These are phyloP conservation scores for Taiozyma sp. DNA, from an alignment of 1,139 yeast species.

Conservation along the genomic window DNA sequence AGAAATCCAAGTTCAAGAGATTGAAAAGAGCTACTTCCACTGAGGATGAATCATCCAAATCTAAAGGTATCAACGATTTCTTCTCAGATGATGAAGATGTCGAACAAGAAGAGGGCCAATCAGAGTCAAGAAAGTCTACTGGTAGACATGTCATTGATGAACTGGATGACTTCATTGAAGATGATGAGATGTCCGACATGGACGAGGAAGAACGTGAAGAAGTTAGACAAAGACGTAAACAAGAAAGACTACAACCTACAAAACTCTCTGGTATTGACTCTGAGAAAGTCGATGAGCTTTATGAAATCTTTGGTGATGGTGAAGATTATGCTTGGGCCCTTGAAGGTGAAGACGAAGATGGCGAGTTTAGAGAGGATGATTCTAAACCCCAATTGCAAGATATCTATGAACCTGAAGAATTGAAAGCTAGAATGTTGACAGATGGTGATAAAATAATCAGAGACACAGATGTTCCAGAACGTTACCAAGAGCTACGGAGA, in stretches of 20 bases:
- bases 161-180: constrained; percentile 95
- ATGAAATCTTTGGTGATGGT: constrained; percentile 96
- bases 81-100: constrained; percentile 78
- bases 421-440: constrained; percentile 85
- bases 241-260: constrained; percentile 41
- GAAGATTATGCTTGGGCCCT: constrained; percentile 98
- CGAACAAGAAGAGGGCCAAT: constrained; percentile 34
- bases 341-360: constrained; percentile 75
- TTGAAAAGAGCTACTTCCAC: constrained; percentile 60
- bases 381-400: constrained; percentile 71
- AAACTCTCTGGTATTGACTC: constrained; percentile 80
- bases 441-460: constrained; percentile 90
- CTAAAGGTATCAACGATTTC: constrained; percentile 62
- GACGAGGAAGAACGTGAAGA: constrained; percentile 57
- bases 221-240: constrained; percentile 33
- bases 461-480: constrained; percentile 85
- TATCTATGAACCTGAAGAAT: constrained; percentile 91
- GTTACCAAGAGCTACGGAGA: constrained; percentile 74
- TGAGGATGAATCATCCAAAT: constrained; percentile 19
- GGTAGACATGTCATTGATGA: constrained; percentile 51
- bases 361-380: constrained; percentile 35
- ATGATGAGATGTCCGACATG: constrained; percentile 92
- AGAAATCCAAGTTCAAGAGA: constrained; percentile 64
- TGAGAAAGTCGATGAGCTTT: constrained; percentile 88
- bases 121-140: constrained; percentile 18